Conservation (phyloP, 768 basidiomycete genomes). For the Coprinellus micaceus region DNA sequence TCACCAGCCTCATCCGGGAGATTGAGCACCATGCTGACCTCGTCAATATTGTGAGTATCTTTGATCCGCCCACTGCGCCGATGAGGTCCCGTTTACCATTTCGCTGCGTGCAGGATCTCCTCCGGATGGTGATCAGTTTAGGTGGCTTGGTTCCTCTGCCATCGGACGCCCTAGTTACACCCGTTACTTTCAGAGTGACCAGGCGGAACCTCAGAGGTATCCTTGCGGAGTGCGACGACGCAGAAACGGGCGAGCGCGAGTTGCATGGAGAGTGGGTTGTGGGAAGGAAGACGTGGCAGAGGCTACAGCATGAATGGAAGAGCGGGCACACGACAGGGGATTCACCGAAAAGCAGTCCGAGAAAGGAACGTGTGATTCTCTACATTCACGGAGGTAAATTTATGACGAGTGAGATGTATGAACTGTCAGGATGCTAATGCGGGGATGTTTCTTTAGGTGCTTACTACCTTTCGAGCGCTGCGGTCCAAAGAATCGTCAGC, state of each 20-base stretch:
- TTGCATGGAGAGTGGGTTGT: constrained; percentile 96
- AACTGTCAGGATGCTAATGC: too few relatives aligned
- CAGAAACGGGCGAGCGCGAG: constrained; percentile 75
- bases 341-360: constrained; percentile 26
- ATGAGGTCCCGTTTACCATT: constrained; percentile 1
- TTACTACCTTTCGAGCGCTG: constrained; percentile 88
- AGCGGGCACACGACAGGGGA: constrained; percentile 28
- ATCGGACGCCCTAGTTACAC: constrained; percentile 90
- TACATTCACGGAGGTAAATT: constrained; percentile 92
- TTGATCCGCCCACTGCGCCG: constrained; percentile 3
- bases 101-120: constrained; percentile 34
- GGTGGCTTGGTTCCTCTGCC: constrained; percentile 82
- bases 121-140: constrained; percentile 69
- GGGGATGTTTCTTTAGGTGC: constrained; percentile 54
- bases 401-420: too few relatives aligned
- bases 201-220: constrained; percentile 74
- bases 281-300: constrained; percentile 86
- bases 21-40: constrained; percentile 77
- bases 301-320: constrained; percentile 80
- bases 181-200: constrained; percentile 84
- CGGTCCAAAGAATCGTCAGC: constrained; percentile 85
- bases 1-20: constrained; percentile 82
- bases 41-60: constrained; percentile 67
- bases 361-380: constrained; percentile 78
- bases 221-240: constrained; percentile 65